Evolutionary conservation across 2,329 filamentous ascomycete species (phyloP), one percentile per base, ranked within the genome.

Genomic region (Neonectria magnoliae): DNA sequence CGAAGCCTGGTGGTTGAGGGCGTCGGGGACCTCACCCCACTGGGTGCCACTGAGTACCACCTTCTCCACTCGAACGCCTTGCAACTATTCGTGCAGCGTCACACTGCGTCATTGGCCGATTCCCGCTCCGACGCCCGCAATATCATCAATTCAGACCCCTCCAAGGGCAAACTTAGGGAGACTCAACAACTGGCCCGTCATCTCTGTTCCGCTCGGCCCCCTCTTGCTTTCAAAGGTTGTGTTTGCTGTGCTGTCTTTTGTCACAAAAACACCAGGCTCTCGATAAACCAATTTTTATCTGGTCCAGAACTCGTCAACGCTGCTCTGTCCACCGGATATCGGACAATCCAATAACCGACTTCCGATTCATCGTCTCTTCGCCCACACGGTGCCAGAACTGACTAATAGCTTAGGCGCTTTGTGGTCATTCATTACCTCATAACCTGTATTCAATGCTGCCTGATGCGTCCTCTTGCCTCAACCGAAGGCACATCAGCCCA

Each of bases 61-160:
- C 38, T 36, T 53, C 51, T 29, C 42, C 55, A 44, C 56, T 18
- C 33, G 20, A 20, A n/a, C 33, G 29, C 50, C 44, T 51, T 56
- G 10, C 31, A 27, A 20, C 38, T 8, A 20, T 25, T 25, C 25
- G 25, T 25, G 25, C 38, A 42, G 20, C 27, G 42, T 54, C 25
- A 57, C 33, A 27, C 51, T 73, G 66, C 71, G 68, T 73, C 71
- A 72, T 65, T 71, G 62, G 47, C 71, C 71, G 71, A 73, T 64
- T 54, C 59, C 71, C 71, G 71, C 64, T 64, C 71, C 71, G 71
- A 73, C 63, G 71, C 52, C 71, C 71, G 71, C 52, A 51, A 73
- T 73, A 73, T 72, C 69, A 72, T 66, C 36, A 61, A 59, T 41
- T 60, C 57, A 50, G 29, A 54, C 57, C 50, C 42, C 38, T n/a